Evolutionary conservation across 768 basidiomycete genomes (phyloP), one percentile per base, ranked within the genome.

Genomic region (Mycena chlorophos): DNA sequence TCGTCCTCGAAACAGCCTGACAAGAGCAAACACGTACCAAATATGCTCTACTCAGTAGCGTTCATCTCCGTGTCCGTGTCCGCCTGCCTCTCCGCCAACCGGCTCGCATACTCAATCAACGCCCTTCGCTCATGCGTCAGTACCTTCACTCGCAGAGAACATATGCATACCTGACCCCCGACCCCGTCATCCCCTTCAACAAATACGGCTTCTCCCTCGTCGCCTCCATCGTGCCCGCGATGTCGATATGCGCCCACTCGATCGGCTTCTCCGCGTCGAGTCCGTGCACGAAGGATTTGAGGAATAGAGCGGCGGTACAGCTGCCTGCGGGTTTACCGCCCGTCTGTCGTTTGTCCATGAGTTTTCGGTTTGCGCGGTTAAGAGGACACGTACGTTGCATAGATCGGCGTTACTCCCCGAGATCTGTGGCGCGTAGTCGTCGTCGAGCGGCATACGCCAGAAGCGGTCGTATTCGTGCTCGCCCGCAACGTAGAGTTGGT

Each of bases 381-480:
- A 25, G 28, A 30, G n/a, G 47, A 13, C 13, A 67, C 75, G 26
- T 58, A 87, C 86, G 63, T 93, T 94, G 71, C 87, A 86, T 29
- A 94, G 75, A 68, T 94, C 91, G 23, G 90, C 91, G 63, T 91
- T 91, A 25, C 84, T 86, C 5, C 77, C 78, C 67, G 85, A 71
- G 63, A 95, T 94, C 67, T 91, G 90, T 12, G 84, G 81, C 1
- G 82, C 84, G 61, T 79, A 95, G 54, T 86, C 89, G 40, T 91
- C 89, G 63, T 91, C 87, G 51, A 95, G 81, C 10, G 92, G 92
- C 86, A 94, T 84, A 25, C 92, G 83, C 92, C 92, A 94, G 78
- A 95, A 86, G 51, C 85, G 84, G 70, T 93, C 91, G 65, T 88
- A 81, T 64, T 91, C 89, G 14, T 72, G 70, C 72, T 86, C 82